Evolutionary conservation across 495 filamentous ascomycete species (phyloP).

Genomic region (Xylaria nigripes): DNA sequence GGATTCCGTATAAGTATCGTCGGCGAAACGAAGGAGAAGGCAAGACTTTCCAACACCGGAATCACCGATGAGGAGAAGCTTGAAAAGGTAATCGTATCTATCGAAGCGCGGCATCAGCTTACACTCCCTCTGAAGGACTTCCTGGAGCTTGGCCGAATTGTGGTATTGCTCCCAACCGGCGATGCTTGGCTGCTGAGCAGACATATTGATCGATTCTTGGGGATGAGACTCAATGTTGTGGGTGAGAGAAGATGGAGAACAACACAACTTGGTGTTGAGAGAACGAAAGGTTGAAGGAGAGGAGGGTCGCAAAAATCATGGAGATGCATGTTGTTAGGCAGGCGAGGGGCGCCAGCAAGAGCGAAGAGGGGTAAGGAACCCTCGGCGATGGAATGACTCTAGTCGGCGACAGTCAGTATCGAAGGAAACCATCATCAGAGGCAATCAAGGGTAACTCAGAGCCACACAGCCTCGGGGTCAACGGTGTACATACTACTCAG

Average conservation of each 20-base stretch:
- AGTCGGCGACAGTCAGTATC: slow-evolving; percentile 9
- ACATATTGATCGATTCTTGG: slow-evolving; percentile 16
- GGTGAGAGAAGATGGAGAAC: neutral
- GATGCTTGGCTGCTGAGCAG: slow-evolving; percentile 1
- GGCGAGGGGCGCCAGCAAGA: slow-evolving; percentile 4
- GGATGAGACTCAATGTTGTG: neutral
- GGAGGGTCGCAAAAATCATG: neutral
- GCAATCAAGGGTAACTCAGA: slow-evolving; percentile 2
- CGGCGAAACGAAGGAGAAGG: slow-evolving; percentile 91
- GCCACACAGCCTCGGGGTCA: slow-evolving; percentile 3
- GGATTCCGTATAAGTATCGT: slow-evolving; percentile 99
- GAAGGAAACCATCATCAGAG: slow-evolving; percentile 11
- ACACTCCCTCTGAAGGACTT: slow-evolving; percentile 12
- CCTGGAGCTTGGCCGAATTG: slow-evolving; percentile 14
- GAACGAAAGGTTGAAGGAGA: neutral
- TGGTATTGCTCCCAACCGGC: slow-evolving; percentile 13
- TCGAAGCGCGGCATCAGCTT: slow-evolving; percentile 8
- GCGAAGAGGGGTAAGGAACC: slow-evolving; percentile 9
- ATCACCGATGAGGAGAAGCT: slow-evolving; percentile 99
- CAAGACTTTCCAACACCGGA: slow-evolving; percentile 99
- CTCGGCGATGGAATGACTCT: slow-evolving; percentile 17
- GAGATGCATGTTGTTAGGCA: neutral
- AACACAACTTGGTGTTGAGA: neutral
- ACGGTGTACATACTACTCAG: slow-evolving; percentile 71
- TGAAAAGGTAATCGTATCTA: slow-evolving; percentile 99